Evolutionary conservation across 768 basidiomycete genomes (phyloP).

Genomic region (Lyophyllum shimeji): DNA sequence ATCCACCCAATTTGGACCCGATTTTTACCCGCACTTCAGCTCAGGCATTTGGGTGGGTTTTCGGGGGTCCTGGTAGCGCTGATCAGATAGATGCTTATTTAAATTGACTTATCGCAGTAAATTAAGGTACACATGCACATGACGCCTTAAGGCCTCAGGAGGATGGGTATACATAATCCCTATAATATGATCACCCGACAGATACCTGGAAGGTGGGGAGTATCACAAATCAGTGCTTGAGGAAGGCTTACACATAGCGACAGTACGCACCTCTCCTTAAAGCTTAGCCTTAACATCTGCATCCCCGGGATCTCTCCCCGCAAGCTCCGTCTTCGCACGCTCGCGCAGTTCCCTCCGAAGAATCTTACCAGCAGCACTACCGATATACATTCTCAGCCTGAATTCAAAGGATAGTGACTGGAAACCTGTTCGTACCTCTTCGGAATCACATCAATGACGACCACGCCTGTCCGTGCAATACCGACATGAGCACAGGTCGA

Average conservation of each 20-base stretch:
- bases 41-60: too few species aligned
- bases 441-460: constrained; percentile 61
- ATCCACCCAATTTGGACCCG: too few species aligned
- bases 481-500: constrained; percentile 11
- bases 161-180: background rate
- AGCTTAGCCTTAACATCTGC: constrained; percentile 32
- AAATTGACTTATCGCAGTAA: background rate
- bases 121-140: background rate
- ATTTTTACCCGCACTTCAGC: too few species aligned
- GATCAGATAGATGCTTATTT: background rate
- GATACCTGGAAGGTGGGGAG: background rate
- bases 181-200: background rate
- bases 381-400: constrained; percentile 1
- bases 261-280: constrained; percentile 17
- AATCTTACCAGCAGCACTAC: constrained; percentile 86
- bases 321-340: constrained; percentile 56
- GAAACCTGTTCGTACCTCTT: constrained; percentile 50
- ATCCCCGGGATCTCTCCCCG: constrained; percentile 36
- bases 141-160: background rate
- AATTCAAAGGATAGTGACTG: background rate
- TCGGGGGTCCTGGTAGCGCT: too few species aligned
- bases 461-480: constrained; percentile 43
- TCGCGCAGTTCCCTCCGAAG: constrained; percentile 75
- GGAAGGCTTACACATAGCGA: background rate
- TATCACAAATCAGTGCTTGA: too few species aligned